Percentiles rank a stretch among this genome's conserved stretches.
phyloP scores from a whole-genome alignment of 2,329 filamentous ascomycete genomes.

The Septoria linicola region DNA sequence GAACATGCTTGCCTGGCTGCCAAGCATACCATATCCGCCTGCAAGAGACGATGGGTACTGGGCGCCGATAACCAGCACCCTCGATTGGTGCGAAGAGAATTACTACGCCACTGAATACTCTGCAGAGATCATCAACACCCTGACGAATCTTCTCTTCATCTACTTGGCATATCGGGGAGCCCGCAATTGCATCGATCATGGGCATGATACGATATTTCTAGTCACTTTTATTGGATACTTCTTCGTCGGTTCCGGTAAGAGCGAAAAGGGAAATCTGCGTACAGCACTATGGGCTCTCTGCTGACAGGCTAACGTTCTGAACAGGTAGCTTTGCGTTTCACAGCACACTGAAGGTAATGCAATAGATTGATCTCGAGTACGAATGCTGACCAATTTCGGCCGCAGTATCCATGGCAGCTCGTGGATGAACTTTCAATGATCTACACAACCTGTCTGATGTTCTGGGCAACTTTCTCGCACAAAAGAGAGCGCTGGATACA shows the following conservation, averaged over 20 bases:
- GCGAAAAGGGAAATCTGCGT: too few relatives aligned
- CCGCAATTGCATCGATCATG: slow-evolving; percentile 66
- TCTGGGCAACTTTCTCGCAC: slow-evolving; percentile 74
- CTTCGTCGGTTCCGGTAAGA: slow-evolving; percentile 53
- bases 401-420: slow-evolving; percentile 65
- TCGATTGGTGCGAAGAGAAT: slow-evolving; percentile 83
- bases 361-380: too few relatives aligned
- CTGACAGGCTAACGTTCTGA: too few relatives aligned
- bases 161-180: slow-evolving; percentile 75
- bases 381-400: too few relatives aligned
- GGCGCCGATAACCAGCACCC: slow-evolving; percentile 67
- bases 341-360: slow-evolving; percentile 53
- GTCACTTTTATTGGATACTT: slow-evolving; percentile 64
- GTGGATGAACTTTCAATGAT: slow-evolving; percentile 72
- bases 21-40: slow-evolving; percentile 36
- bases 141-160: slow-evolving; percentile 81
- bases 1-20: slow-evolving; percentile 41
- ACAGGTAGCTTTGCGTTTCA: slow-evolving; percentile 61
- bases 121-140: slow-evolving; percentile 74
- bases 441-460: slow-evolving; percentile 69
- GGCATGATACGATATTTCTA: slow-evolving; percentile 73
- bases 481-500: slow-evolving; percentile 55
- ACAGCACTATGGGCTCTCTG: too few relatives aligned
- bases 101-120: slow-evolving; percentile 73
- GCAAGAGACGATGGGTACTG: slow-evolving; percentile 47